Conservation (phyloP, 2,329 filamentous ascomycete species). For the Allantophomopsis cytisporea region DNA sequence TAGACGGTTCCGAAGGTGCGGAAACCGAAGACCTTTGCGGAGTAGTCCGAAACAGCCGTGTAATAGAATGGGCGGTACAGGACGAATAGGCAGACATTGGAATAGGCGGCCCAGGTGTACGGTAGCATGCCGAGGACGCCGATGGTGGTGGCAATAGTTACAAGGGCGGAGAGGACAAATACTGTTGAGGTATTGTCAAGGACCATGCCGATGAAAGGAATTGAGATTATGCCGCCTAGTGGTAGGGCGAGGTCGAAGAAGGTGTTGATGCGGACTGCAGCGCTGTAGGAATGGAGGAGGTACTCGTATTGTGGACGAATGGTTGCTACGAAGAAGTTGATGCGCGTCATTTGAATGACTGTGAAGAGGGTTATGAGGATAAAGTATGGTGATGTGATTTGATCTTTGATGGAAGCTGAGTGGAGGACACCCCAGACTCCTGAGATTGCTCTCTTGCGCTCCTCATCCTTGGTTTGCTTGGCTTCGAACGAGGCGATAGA, state of each 20-base stretch:
- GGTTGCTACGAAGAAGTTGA: conserved; percentile 90
- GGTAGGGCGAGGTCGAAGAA: conserved; percentile 82
- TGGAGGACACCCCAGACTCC: conserved; percentile 86
- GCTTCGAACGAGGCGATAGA: conserved; percentile 36
- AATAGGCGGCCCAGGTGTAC: conserved; percentile 57
- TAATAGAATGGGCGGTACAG: conserved; percentile 84
- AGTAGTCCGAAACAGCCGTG: conserved; percentile 79
- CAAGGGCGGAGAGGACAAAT: conserved; percentile 56
- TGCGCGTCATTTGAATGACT: conserved; percentile 61
- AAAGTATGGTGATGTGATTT: conserved; percentile 76
- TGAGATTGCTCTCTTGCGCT: conserved; percentile 47
- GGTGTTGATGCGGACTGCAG: conserved; percentile 60
- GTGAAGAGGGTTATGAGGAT: conserved; percentile 70
- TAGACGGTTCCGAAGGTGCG: conserved; percentile 90
- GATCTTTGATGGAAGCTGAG: conserved; percentile 51
- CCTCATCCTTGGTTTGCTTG: conserved; percentile 52
- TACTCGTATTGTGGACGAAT: conserved; percentile 71
- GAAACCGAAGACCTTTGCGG: conserved; percentile 86
- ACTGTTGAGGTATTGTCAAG: conserved; percentile 67
- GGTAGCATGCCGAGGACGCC: conserved; percentile 66
- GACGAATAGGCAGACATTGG: conserved; percentile 67
- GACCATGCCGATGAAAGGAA: conserved; percentile 73
- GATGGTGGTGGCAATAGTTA: conserved; percentile 58
- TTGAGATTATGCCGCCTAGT: conserved; percentile 67
- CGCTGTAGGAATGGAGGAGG: conserved; percentile 47